These are phyloP conservation scores for Maudiozyma pseudohumilis DNA, from an alignment of 805 yeast species.

Conservation along the genomic window DNA sequence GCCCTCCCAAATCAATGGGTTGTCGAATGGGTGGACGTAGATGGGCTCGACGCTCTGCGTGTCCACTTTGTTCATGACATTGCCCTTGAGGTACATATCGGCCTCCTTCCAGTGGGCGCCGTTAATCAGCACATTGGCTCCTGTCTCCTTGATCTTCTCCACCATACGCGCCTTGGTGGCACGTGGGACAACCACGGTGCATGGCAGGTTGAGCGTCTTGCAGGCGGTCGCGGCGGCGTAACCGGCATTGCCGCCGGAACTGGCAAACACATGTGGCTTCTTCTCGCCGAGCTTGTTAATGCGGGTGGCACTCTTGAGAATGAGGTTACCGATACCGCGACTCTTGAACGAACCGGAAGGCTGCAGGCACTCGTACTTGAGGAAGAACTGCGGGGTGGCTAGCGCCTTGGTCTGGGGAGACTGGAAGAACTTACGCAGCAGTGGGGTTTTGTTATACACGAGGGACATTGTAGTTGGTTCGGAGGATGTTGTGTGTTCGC, in stretches of 20 bases:
- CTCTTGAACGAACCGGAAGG: conserved; percentile 51
- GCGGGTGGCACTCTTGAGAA: conserved; percentile 27
- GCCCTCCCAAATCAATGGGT: conserved; percentile 45
- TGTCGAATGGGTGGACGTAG: conserved; percentile 48
- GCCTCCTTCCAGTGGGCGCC: conserved; percentile 45
- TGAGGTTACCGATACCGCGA: conserved; percentile 44
- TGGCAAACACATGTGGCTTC: conserved; percentile 36
- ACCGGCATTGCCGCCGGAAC: conserved; percentile 41
- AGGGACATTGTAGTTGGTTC: conserved; percentile 13
- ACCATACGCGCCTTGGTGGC: conserved; percentile 38
- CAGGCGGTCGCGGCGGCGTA: conserved; percentile 45
- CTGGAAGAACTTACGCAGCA: conserved; percentile 13
- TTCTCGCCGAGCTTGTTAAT: conserved; percentile 23
- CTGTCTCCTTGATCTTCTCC: conserved; percentile 29
- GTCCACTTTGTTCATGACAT: conserved; percentile 20
- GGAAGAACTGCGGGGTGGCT: conserved; percentile 27
- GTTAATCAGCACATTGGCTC: conserved; percentile 41
- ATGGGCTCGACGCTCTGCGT: conserved; percentile 27
- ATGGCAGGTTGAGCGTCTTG: conserved; percentile 27
- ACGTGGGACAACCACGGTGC: conserved; percentile 53
- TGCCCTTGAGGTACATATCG: conserved; percentile 33
- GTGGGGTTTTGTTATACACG: conserved; percentile 20
- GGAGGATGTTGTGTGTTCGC: too few relatives aligned
- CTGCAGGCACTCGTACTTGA: conserved; percentile 44
- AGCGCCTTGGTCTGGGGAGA: conserved; percentile 2